phyloP scores from a whole-genome alignment of 1,284 basidiomycete species.

The Phenoliferia sp. region DNA sequence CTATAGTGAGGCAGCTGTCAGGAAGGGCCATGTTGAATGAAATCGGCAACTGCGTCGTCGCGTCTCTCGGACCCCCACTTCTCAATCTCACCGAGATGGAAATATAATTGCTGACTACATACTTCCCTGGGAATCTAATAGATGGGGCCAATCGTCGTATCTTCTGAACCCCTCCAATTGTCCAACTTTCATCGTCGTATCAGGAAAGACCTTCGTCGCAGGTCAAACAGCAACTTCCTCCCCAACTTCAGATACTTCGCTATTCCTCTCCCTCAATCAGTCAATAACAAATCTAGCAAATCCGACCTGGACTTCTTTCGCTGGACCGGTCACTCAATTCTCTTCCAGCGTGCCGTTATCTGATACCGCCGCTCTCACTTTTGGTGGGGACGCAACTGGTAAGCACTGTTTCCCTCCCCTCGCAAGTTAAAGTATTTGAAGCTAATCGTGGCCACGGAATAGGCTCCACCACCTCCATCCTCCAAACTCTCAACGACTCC shows the following conservation, averaged over 20 bases:
- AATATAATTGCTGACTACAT: too few species aligned
- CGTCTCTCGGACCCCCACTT: too few species aligned
- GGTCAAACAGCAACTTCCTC: conserved; percentile 25
- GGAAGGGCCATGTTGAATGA: too few species aligned
- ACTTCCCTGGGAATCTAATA: too few species aligned
- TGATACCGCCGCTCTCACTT: conserved; percentile 11
- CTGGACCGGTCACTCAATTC: conserved; percentile 9
- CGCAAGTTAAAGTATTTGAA: too few species aligned
- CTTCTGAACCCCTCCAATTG: conserved; percentile 13
- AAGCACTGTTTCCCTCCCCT: too few species aligned
- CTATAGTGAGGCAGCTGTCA: too few species aligned
- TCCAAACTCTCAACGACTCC: conserved; percentile 18
- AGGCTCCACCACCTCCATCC: conserved; percentile 13
- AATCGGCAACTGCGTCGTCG: too few species aligned
- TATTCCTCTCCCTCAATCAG: conserved; percentile 20
- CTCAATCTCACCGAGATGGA: too few species aligned
- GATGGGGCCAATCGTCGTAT: conserved; percentile 23
- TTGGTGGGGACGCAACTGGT: conserved; percentile 26
- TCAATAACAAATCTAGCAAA: conserved; percentile 16
- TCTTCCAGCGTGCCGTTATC: conserved; percentile 16
- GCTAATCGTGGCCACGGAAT: too few species aligned
- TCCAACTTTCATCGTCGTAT: conserved; percentile 17
- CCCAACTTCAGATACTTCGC: conserved; percentile 11
- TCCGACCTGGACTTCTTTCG: conserved; percentile 14
- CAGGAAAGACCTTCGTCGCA: conserved; percentile 16